Conservation (phyloP, 345 rosid species). For the Citrus cavaleriei region DNA sequence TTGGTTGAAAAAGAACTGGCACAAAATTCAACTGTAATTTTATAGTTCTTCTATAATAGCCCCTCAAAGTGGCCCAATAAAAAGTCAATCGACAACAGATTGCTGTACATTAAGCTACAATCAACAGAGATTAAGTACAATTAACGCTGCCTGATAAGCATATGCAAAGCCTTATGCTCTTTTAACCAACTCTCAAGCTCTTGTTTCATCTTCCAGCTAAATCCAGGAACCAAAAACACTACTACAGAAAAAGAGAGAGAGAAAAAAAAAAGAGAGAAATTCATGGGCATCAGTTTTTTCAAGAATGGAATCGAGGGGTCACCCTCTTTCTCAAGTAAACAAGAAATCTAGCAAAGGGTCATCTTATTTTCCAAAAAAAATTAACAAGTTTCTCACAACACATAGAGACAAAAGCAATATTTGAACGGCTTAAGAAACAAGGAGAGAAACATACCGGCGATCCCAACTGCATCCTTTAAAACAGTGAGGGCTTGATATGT, state of each 20-base stretch:
- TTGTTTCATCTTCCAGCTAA: neutral
- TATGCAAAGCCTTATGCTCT: neutral
- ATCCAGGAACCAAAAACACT: neutral
- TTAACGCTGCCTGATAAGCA: neutral
- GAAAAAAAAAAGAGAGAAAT: neutral
- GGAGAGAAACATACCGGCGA: constrained; percentile 37
- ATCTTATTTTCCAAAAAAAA: neutral
- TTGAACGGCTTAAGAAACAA: neutral
- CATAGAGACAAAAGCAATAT: neutral
- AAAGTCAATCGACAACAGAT: neutral
- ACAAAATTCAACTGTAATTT: neutral
- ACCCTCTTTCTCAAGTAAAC: neutral
- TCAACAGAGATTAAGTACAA: neutral
- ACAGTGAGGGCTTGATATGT: constrained; percentile 15
- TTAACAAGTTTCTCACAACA: neutral
- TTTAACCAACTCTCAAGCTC: neutral
- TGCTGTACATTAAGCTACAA: neutral
- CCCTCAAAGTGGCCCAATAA: neutral
- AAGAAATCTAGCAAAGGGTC: neutral
- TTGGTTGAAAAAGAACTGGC: neutral
- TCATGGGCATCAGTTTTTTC: neutral
- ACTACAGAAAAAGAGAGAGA: neutral
- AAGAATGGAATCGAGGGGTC: neutral
- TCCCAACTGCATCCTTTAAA: constrained; percentile 68
- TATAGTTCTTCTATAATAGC: neutral